Conservation (phyloP, 2,329 filamentous ascomycete genomes). For the Fusarium agapanthi region DNA sequence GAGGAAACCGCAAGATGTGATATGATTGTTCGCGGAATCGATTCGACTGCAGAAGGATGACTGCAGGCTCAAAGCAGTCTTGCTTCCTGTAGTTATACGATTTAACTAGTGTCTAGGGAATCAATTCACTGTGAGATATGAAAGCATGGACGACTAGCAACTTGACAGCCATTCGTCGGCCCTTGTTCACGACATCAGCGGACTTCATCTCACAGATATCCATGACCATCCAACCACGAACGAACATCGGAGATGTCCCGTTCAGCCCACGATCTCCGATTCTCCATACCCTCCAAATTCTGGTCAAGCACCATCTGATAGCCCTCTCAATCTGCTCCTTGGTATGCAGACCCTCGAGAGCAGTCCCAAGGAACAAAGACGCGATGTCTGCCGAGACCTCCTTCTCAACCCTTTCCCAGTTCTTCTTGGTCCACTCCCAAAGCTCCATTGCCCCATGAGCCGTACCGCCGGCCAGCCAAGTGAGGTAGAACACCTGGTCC, state of each 20-base stretch:
- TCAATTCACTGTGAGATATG: no score
- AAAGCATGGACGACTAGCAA: no score
- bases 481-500: neutral
- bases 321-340: neutral
- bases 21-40: no score
- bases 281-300: neutral
- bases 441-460: fast-evolving
- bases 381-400: fast-evolving
- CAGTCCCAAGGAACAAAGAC: neutral
- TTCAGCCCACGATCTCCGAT: neutral
- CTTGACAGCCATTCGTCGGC: neutral
- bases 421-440: neutral
- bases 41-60: fast-evolving
- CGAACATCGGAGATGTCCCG: neutral
- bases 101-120: no score
- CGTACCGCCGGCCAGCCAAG: fast-evolving
- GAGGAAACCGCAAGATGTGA: no score
- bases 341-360: fast-evolving
- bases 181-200: neutral
- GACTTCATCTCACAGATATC: neutral
- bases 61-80: no score
- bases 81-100: no score
- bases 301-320: neutral
- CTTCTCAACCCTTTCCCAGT: neutral
- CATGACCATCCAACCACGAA: neutral